Percentiles rank a stretch among this genome's conserved stretches.
These are phyloP conservation scores for Leptoxyphium fumago DNA, from an alignment of 2,329 filamentous ascomycete species.

Conservation along the genomic window DNA sequence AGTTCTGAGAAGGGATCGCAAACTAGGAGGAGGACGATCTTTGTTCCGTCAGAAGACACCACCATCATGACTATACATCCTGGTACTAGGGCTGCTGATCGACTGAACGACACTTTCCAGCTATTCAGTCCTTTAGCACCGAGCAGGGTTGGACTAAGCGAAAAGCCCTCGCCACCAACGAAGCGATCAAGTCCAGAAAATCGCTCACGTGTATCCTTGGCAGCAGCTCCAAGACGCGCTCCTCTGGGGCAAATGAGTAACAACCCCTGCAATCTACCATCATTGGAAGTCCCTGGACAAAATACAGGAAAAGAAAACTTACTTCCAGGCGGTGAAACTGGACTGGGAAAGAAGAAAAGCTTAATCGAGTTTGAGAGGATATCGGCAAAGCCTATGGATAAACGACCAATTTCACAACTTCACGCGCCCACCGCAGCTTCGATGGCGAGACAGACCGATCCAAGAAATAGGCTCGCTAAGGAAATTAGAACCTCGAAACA, in stretches of 20 bases:
- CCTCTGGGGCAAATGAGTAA: slow-evolving; percentile 30
- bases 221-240: slow-evolving; percentile 32
- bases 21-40: slow-evolving; percentile 33
- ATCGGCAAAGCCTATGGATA: too few relatives aligned
- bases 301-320: slow-evolving; percentile 50
- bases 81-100: slow-evolving; percentile 22
- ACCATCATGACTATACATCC: slow-evolving; percentile 38
- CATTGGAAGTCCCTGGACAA: slow-evolving; percentile 38
- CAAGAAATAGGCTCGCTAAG: too few relatives aligned
- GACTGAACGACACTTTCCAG: slow-evolving; percentile 20
- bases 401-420: too few relatives aligned
- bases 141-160: slow-evolving; percentile 4
- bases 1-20: background rate
- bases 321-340: slow-evolving; percentile 30
- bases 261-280: slow-evolving; percentile 18
- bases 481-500: too few relatives aligned
- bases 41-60: slow-evolving; percentile 36
- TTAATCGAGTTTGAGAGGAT: too few relatives aligned
- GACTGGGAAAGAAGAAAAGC: slow-evolving; percentile 1
- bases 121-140: slow-evolving; percentile 1
- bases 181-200: slow-evolving; percentile 7
- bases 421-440: too few relatives aligned
- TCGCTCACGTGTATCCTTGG: slow-evolving; percentile 27
- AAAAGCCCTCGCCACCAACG: slow-evolving; percentile 21
- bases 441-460: too few relatives aligned